These are phyloP conservation scores for Nematocida minor DNA, from an alignment of 371 early-diverging fungal genomes.

Conservation along the genomic window DNA sequence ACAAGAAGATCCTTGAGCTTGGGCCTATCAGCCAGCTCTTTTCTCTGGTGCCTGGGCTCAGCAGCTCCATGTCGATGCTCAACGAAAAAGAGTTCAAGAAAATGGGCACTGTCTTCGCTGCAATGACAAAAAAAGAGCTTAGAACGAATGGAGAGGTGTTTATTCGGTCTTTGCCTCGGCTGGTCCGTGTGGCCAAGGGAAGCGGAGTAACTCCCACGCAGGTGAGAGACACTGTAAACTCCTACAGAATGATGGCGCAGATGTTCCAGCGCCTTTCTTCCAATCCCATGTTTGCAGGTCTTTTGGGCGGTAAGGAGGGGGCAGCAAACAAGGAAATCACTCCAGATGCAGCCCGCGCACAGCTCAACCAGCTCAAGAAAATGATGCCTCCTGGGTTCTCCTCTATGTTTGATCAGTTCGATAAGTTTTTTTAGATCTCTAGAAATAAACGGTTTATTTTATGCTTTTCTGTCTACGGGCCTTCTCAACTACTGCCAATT, in stretches of 20 bases:
- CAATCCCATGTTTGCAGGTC: slow-evolving; percentile 55
- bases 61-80: slow-evolving; percentile 72
- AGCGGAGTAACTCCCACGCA: slow-evolving; percentile 76
- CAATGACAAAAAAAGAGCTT: slow-evolving; percentile 85
- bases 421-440: slow-evolving; percentile 15
- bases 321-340: not conserved
- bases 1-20: slow-evolving; percentile 82
- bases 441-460: not conserved
- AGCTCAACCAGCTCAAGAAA: slow-evolving; percentile 47
- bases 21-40: slow-evolving; percentile 85
- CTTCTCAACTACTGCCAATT: no score
- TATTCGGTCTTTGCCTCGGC: slow-evolving; percentile 70
- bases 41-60: slow-evolving; percentile 92
- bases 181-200: slow-evolving; percentile 80
- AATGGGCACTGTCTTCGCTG: slow-evolving; percentile 88
- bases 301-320: slow-evolving; percentile 5
- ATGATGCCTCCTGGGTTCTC: slow-evolving; percentile 55
- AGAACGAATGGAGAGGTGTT: slow-evolving; percentile 82
- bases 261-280: slow-evolving; percentile 87
- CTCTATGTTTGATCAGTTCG: slow-evolving; percentile 49
- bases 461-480: no score
- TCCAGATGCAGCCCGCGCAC: slow-evolving; percentile 31
- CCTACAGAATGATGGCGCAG: slow-evolving; percentile 74
- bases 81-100: slow-evolving; percentile 70
- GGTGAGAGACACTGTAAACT: slow-evolving; percentile 75